A percentile compares a stretch with the other conserved stretches of the same genome.
Evolutionary conservation across 2,329 filamentous ascomycete species (phyloP).

Genomic region (Neurospora sp.): DNA sequence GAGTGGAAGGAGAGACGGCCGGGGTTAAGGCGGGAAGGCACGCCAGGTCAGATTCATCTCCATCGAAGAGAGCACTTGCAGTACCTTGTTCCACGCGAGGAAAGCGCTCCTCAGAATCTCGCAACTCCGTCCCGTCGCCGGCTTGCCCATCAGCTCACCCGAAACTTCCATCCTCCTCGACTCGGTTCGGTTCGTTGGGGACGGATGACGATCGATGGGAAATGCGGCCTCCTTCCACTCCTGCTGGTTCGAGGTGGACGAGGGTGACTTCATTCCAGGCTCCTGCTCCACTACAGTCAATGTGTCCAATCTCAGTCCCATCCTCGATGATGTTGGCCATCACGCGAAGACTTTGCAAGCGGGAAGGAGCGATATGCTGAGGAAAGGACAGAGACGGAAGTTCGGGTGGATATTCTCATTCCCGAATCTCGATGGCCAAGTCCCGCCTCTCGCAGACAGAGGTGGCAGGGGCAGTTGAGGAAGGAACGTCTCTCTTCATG

Average conservation of each 20-base stretch:
- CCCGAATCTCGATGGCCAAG: background rate
- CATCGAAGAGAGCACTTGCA: too few relatives aligned
- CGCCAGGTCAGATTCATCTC: background rate
- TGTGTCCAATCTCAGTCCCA: background rate
- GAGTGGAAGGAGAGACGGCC: background rate
- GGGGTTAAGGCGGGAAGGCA: background rate
- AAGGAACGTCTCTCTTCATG: background rate
- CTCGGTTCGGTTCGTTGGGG: background rate
- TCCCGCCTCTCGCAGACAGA: background rate
- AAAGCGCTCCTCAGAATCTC: background rate
- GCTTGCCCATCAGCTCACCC: background rate
- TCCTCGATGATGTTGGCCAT: background rate
- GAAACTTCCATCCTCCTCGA: background rate
- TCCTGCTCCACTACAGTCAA: background rate
- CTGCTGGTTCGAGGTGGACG: background rate
- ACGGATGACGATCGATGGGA: background rate
- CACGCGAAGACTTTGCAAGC: background rate
- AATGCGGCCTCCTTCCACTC: background rate
- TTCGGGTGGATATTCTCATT: background rate
- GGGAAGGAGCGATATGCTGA: background rate
- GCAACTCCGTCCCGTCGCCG: background rate
- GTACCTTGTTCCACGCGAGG: background rate
- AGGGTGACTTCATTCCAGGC: background rate
- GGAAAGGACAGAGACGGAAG: background rate
- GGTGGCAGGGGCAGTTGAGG: background rate